phyloP scores from a whole-genome alignment of 2,329 filamentous ascomycete species.

The Talaromyces sp. region DNA sequence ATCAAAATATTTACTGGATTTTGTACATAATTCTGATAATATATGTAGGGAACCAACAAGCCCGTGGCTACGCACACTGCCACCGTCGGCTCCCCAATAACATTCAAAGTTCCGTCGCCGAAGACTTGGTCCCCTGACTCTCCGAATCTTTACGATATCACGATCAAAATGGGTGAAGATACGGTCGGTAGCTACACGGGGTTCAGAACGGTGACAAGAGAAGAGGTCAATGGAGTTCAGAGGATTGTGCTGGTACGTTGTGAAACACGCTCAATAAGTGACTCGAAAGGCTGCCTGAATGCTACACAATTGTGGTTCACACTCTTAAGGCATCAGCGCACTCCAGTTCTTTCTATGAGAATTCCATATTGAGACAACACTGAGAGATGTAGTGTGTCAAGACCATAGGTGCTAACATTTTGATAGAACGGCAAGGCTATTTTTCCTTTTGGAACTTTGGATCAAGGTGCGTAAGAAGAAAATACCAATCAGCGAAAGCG shows the following conservation, averaged over 20 bases:
- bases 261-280: background rate
- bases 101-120: background rate
- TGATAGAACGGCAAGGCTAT: constrained; percentile 58
- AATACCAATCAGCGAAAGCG: background rate
- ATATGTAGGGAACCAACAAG: background rate
- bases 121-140: constrained; percentile 60
- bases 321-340: no score
- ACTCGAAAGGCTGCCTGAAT: background rate
- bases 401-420: background rate
- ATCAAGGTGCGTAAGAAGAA: constrained; percentile 36
- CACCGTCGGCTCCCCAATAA: background rate
- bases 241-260: constrained; percentile 33
- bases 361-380: background rate
- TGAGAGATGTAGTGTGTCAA: background rate
- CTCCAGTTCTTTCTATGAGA: background rate
- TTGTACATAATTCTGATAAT: background rate
- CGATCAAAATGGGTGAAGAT: constrained; percentile 53
- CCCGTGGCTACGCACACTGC: background rate
- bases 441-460: constrained; percentile 63
- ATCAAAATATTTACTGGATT: background rate
- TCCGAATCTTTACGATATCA: constrained; percentile 60
- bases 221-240: constrained; percentile 53
- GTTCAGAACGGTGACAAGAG: constrained; percentile 58
- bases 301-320: background rate
- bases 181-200: constrained; percentile 57